Evolutionary conservation across 2,329 filamentous ascomycete species (phyloP).

Genomic region (Microdochium nivale): DNA sequence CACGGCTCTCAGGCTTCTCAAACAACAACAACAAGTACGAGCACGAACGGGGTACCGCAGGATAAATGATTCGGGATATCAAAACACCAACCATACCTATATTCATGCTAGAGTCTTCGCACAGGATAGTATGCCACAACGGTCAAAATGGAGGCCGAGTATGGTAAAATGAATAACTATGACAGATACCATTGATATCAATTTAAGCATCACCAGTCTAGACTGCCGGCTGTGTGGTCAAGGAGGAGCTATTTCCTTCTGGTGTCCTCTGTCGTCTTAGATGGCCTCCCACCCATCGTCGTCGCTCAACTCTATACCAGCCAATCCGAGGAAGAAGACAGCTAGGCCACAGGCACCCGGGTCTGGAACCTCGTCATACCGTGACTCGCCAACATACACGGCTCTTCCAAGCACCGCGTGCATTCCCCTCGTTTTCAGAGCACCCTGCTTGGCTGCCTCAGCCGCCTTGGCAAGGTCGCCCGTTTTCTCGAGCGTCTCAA

Average conservation of each 20-base stretch:
- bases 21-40: too few species aligned
- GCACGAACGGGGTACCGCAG: too few species aligned
- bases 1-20: too few species aligned
- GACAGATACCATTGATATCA: not conserved
- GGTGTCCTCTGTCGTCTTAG: slow-evolving; percentile 4
- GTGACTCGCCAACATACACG: slow-evolving; percentile 72
- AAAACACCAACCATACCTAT: too few species aligned
- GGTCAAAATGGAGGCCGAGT: not conserved
- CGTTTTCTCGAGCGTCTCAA: slow-evolving; percentile 58
- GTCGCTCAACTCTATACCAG: slow-evolving; percentile 37
- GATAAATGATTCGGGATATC: too few species aligned
- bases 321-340: slow-evolving; percentile 73
- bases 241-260: too few species aligned
- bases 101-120: not conserved
- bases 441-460: slow-evolving; percentile 63
- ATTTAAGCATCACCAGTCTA: not conserved
- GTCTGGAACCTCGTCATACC: slow-evolving; percentile 57
- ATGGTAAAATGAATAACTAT: not conserved
- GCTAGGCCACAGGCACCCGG: slow-evolving; percentile 68
- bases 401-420: slow-evolving; percentile 76
- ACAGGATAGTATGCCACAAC: too few species aligned
- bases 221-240: too few species aligned
- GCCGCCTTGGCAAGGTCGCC: slow-evolving; percentile 66
- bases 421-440: slow-evolving; percentile 86
- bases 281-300: slow-evolving; percentile 28